Conservation (phyloP, 208 protist species). For the Leptomonas pyrrhocoris region DNA sequence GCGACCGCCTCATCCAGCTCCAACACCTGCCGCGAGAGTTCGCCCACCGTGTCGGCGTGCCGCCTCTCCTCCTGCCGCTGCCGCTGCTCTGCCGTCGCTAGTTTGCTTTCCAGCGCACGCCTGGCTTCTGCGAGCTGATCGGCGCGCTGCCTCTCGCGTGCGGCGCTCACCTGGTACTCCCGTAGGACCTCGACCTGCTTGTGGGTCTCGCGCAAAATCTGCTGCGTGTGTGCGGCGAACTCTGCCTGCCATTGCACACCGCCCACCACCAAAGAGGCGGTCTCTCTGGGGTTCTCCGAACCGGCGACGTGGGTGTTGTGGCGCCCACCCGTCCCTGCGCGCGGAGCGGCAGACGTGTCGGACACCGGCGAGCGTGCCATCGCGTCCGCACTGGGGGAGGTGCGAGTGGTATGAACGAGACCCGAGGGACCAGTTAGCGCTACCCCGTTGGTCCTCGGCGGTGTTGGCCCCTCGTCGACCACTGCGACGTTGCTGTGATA, state of each 20-base stretch:
- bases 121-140: not conserved
- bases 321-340: not conserved
- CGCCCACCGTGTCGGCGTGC: not conserved
- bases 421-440: not conserved
- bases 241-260: slow-evolving; percentile 18
- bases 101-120: slow-evolving; percentile 5
- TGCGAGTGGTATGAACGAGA: slow-evolving; percentile 6
- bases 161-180: slow-evolving; percentile 2
- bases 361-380: not conserved
- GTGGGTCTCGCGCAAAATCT: slow-evolving; percentile 22
- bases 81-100: not conserved
- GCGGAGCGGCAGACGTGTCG: not conserved
- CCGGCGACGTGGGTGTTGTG: not conserved
- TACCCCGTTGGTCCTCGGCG: not conserved
- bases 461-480: not conserved
- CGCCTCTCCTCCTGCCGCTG: not conserved
- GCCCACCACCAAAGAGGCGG: not conserved
- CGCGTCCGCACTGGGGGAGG: not conserved
- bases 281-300: not conserved
- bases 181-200: slow-evolving; percentile 28
- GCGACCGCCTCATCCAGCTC: slow-evolving; percentile 16
- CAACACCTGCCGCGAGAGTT: slow-evolving; percentile 26
- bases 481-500: no score
- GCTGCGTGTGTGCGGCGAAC: slow-evolving; percentile 19
- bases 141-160: slow-evolving; percentile 15